Conservation (phyloP, 768 basidiomycete genomes). For the Hysterangium stoloniferum region DNA sequence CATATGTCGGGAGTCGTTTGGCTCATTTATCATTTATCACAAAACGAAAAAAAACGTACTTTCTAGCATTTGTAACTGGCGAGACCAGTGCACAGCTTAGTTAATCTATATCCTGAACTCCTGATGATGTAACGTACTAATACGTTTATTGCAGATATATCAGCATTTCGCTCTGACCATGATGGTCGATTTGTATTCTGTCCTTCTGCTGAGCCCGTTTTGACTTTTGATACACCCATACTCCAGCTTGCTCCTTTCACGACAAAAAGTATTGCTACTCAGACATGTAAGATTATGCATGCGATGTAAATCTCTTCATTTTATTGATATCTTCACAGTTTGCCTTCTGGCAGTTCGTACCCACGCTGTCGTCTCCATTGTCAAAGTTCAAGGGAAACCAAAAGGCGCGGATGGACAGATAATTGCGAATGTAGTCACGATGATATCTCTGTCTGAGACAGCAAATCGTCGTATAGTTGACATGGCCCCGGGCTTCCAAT, state of each 20-base stretch:
- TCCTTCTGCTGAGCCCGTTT: slow-evolving; percentile 34
- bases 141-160: slow-evolving; percentile 37
- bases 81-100: slow-evolving; percentile 52
- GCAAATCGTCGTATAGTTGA: slow-evolving; percentile 40
- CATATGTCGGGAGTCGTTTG: slow-evolving; percentile 47
- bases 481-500: slow-evolving; percentile 26
- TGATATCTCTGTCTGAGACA: slow-evolving; percentile 14
- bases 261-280: slow-evolving; percentile 5
- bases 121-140: not conserved
- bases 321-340: slow-evolving; percentile 9
- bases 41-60: slow-evolving; percentile 21
- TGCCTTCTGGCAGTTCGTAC: slow-evolving; percentile 39
- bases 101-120: slow-evolving; percentile 25
- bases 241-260: slow-evolving; percentile 44
- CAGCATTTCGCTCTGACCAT: slow-evolving; percentile 29
- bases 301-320: slow-evolving; percentile 11
- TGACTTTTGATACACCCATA: slow-evolving; percentile 59
- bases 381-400: slow-evolving; percentile 21
- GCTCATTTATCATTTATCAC: slow-evolving; percentile 29
- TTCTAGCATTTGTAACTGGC: slow-evolving; percentile 57
- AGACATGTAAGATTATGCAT: slow-evolving; percentile 14
- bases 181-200: slow-evolving; percentile 25
- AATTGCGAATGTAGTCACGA: not conserved
- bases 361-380: slow-evolving; percentile 34
- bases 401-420: not conserved